Evolutionary conservation across 139 green algal genomes (phyloP).

Genomic region (Auxenochlorella protothecoides): DNA sequence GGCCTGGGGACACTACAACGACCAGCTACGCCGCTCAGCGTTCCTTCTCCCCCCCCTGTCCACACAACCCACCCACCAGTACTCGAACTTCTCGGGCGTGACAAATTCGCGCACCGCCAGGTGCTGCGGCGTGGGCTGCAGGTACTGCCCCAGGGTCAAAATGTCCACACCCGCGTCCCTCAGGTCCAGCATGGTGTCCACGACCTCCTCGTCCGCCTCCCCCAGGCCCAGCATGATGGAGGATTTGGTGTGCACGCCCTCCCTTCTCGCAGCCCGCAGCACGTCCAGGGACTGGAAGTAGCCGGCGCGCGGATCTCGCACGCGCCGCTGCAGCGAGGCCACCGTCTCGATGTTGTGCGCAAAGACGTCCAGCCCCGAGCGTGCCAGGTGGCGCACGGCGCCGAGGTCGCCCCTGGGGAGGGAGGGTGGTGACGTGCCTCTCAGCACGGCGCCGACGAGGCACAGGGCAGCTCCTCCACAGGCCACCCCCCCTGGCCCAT

Average conservation of each 20-base stretch:
- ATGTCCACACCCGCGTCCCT: slow-evolving; percentile 75
- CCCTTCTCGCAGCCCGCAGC: slow-evolving; percentile 66
- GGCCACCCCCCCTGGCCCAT: background rate
- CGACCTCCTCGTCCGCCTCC: slow-evolving; percentile 76
- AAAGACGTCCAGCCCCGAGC: slow-evolving; percentile 88
- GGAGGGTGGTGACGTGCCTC: background rate
- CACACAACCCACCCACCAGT: slow-evolving; percentile 38
- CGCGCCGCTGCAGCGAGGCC: slow-evolving; percentile 63
- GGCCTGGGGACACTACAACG: background rate
- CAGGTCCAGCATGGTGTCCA: slow-evolving; percentile 75
- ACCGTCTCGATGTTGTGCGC: slow-evolving; percentile 99
- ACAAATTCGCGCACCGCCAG: slow-evolving; percentile 82
- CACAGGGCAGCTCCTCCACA: background rate
- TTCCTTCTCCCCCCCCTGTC: background rate
- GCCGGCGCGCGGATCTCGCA: slow-evolving; percentile 74
- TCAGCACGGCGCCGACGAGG: background rate
- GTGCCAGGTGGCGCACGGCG: slow-evolving; percentile 54
- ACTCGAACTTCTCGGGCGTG: slow-evolving; percentile 87
- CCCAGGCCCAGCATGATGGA: slow-evolving; percentile 96
- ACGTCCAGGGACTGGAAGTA: slow-evolving; percentile 82
- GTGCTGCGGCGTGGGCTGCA: slow-evolving; percentile 89
- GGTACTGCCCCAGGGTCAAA: slow-evolving; percentile 95
- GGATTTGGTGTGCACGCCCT: slow-evolving; percentile 77
- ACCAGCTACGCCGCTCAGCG: background rate
- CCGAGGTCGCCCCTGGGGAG: slow-evolving; percentile 55